Evolutionary conservation across 768 basidiomycete genomes (phyloP).

Genomic region (Tulasnella calospora): DNA sequence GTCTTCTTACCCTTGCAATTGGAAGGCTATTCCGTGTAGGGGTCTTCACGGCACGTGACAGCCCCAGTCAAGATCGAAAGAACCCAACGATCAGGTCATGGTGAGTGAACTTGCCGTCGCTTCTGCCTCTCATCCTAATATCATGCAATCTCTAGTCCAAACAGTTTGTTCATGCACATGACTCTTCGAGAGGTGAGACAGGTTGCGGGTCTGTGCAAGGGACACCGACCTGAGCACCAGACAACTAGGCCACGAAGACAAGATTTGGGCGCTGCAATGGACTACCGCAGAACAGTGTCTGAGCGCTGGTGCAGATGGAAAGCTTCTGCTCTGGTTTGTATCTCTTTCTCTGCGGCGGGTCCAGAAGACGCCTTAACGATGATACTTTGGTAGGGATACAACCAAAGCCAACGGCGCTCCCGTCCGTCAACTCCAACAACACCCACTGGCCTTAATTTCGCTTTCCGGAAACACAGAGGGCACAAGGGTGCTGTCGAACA

Average conservation of each 20-base stretch:
- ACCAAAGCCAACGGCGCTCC: conserved; percentile 52
- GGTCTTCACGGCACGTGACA: no score
- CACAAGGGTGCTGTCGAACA: conserved; percentile 64
- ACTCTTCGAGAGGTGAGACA: conserved; percentile 25
- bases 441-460: conserved; percentile 80
- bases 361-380: not conserved
- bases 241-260: conserved; percentile 62
- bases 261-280: conserved; percentile 76
- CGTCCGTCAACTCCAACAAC: conserved; percentile 55
- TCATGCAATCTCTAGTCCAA: conserved; percentile 16
- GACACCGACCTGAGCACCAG: not conserved
- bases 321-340: conserved; percentile 43
- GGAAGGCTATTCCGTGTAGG: no score
- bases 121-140: not conserved
- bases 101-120: not conserved
- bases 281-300: conserved; percentile 57
- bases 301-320: conserved; percentile 74
- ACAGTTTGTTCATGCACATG: conserved; percentile 28
- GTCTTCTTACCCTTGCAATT: no score
- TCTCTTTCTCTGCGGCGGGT: not conserved
- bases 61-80: conserved; percentile 6
- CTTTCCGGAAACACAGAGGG: conserved; percentile 65
- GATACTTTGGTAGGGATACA: conserved; percentile 45
- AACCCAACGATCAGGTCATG: not conserved
- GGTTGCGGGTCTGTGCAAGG: not conserved